Evolutionary conservation across 1,284 basidiomycete species (phyloP).

Genomic region (Pseudomicrostroma phylloplanum): DNA sequence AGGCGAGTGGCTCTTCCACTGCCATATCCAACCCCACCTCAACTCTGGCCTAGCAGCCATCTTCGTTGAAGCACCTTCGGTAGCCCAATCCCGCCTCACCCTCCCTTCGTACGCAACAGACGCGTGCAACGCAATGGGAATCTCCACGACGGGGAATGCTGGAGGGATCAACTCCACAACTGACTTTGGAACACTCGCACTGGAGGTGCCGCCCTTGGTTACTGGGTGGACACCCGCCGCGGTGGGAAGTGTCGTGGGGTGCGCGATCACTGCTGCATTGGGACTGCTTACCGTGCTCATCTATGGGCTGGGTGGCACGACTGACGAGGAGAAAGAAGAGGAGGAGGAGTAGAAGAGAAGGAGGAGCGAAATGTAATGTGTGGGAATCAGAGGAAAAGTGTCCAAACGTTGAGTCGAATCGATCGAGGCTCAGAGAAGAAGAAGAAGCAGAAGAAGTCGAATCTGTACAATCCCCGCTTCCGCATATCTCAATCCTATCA

Average conservation of each 20-base stretch:
- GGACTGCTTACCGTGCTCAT: constrained; percentile 74
- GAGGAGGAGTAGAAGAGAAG: constrained; percentile 19
- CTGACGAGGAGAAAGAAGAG: constrained; percentile 22
- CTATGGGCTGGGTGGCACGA: constrained; percentile 56
- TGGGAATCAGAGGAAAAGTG: too few species aligned
- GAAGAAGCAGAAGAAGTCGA: too few species aligned
- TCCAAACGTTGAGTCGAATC: too few species aligned
- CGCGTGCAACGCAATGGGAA: constrained; percentile 67
- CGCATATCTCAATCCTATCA: too few species aligned
- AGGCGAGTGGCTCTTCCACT: constrained; percentile 61
- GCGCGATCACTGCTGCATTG: constrained; percentile 71
- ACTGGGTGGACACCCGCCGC: constrained; percentile 36
- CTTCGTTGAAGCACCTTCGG: constrained; percentile 66
- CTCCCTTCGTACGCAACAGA: constrained; percentile 55
- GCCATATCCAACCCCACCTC: constrained; percentile 59
- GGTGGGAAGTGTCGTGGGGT: constrained; percentile 76
- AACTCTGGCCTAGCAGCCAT: constrained; percentile 67
- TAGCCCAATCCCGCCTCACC: constrained; percentile 53
- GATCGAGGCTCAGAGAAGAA: too few species aligned
- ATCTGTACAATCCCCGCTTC: too few species aligned
- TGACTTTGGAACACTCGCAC: constrained; percentile 25
- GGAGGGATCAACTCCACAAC: constrained; percentile 38
- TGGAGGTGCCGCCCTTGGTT: constrained; percentile 25
- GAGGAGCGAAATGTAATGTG: too few species aligned
- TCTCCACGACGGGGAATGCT: constrained; percentile 53